Evolutionary conservation across 257 asterid genomes (phyloP), one percentile per base, ranked within the genome.

Genomic region (Nicotiana attenuata): DNA sequence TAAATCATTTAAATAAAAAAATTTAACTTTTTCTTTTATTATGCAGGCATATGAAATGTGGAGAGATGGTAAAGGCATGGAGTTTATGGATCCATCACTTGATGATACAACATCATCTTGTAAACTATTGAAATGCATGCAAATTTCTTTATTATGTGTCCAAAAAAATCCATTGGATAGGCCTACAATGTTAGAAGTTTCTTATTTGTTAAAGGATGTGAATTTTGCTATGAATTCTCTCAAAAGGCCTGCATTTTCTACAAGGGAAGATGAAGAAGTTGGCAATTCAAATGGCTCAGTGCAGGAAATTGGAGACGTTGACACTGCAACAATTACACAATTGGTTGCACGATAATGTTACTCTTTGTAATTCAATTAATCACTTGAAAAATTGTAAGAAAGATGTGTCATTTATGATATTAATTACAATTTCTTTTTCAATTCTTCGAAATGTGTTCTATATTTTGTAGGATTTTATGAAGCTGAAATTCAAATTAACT

Each of bases 141-240:
- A 85, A 65, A 85, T 85, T 65, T 87, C 87, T 15, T 77, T 85
- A 31, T 81, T 83, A 78, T 87, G 90, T 31, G 86, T 87, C 24
- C 87, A 87, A 82, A 85, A 83, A 76, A 59, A 76, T 67, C 77
- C 86, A 55, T 78, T 78, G 69, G 86, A 87, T 55, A 59, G 90
- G 59, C 90, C 90, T 14, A 67, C 85, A 47, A 83, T 85, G 89
- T 81, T 87, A 76, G 88, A 85, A 68, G 78, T 85, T 76, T 85
- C 85, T 3, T 84, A 82, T 0, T 85, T 81, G 88, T 85, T 87
- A 0, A 83, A 81, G 33, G 80, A 66, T 16, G 81, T 83, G 77
- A 73, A 66, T 28, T 64, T 55, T 28, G 78, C 14, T 26, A 26
- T 87, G 35, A 63, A 80, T n/a, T 22, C 69, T 24, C 88, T 89